Conservation (phyloP, 2,329 filamentous ascomycete species). For the Fusarium phyllophilum region DNA sequence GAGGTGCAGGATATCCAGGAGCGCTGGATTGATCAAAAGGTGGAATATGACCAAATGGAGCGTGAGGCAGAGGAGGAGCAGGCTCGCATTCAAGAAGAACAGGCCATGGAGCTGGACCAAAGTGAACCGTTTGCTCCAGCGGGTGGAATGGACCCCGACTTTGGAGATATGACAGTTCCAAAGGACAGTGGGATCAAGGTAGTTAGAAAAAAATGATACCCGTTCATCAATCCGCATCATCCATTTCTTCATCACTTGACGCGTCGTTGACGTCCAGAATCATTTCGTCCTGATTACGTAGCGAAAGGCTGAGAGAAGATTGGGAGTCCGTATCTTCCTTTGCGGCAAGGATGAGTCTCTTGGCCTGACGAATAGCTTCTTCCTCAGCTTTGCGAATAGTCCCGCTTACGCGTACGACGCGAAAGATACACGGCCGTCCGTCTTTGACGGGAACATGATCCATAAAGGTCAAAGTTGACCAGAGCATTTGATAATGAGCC, state of each 20-base stretch:
- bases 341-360: conserved; percentile 75
- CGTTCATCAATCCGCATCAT: conserved; percentile 56
- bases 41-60: conserved; percentile 86
- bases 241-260: conserved; percentile 57
- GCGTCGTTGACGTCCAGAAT: conserved; percentile 57
- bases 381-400: conserved; percentile 94
- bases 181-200: conserved; percentile 76
- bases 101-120: conserved; percentile 51
- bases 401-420: conserved; percentile 87
- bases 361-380: conserved; percentile 83
- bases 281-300: conserved; percentile 49
- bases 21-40: conserved; percentile 91
- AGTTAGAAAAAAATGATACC: conserved; percentile 69
- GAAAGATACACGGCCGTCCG: conserved; percentile 77
- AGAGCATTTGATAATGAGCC: conserved; percentile 85
- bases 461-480: conserved; percentile 88
- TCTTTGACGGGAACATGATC: conserved; percentile 70
- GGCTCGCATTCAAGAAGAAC: conserved; percentile 59
- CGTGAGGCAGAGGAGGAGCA: conserved; percentile 79
- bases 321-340: conserved; percentile 54
- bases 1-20: conserved; percentile 93
- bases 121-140: conserved; percentile 37
- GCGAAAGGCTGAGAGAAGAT: conserved; percentile 29
- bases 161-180: conserved; percentile 63
- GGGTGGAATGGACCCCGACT: conserved; percentile 55